Percentiles rank a stretch among this genome's conserved stretches.
These are phyloP conservation scores for Hypoxylon sp. DNA, from an alignment of 2,329 filamentous ascomycete species.

Conservation along the genomic window DNA sequence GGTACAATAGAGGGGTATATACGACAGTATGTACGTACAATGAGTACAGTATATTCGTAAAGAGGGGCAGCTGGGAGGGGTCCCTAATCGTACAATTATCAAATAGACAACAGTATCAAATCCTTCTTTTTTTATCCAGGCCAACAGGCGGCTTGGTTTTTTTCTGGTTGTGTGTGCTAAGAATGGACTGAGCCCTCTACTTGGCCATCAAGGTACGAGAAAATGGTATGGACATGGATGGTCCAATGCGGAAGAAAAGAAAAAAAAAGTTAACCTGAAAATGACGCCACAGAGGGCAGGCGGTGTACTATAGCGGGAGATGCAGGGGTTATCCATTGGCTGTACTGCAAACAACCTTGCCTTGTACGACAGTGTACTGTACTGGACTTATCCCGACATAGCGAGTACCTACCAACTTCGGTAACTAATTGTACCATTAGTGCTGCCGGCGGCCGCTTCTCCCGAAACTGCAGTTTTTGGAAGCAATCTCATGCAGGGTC, in stretches of 20 bases:
- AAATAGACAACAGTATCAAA: slow-evolving; percentile 17
- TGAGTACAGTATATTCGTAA: slow-evolving; percentile 21
- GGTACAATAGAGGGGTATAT: slow-evolving; percentile 35
- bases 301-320: slow-evolving; percentile 41
- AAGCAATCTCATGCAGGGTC: slow-evolving; percentile 42
- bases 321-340: slow-evolving; percentile 25
- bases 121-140: slow-evolving; percentile 19
- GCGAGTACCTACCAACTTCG: slow-evolving; percentile 32
- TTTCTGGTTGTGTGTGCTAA: slow-evolving; percentile 18
- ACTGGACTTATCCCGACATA: slow-evolving; percentile 18
- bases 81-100: slow-evolving; percentile 37
- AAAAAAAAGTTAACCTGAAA: slow-evolving; percentile 22
- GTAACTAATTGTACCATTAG: slow-evolving; percentile 20
- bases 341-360: background rate
- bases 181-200: slow-evolving; percentile 26
- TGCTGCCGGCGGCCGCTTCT: slow-evolving; percentile 29
- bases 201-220: slow-evolving; percentile 33
- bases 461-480: slow-evolving; percentile 33
- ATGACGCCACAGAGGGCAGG: slow-evolving; percentile 40
- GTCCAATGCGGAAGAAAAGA: slow-evolving; percentile 11
- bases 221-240: slow-evolving; percentile 30
- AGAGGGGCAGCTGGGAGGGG: slow-evolving; percentile 23
- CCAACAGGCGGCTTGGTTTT: slow-evolving; percentile 18
- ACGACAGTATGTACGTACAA: slow-evolving; percentile 14
- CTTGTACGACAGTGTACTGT: background rate